Percentiles rank a stretch among this genome's conserved stretches.
Conservation (phyloP, 306 rosid genomes). For the Inga laurina region DNA sequence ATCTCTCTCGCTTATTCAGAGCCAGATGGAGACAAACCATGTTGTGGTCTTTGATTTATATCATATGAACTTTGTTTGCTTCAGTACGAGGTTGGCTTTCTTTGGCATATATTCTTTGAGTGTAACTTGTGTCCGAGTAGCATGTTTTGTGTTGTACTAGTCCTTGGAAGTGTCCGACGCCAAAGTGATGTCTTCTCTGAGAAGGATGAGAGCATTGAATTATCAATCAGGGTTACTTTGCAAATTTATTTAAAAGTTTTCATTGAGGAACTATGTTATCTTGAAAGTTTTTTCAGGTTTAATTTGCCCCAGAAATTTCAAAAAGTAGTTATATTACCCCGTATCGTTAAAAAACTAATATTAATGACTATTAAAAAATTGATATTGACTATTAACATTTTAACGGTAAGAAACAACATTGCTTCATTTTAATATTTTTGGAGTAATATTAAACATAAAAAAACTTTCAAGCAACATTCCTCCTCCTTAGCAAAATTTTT, state of each 20-base stretch:
- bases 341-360: no score
- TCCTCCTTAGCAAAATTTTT: no score
- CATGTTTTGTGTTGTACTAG: constrained; percentile 32
- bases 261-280: accelerated
- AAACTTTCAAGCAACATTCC: no score
- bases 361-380: no score
- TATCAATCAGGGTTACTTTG: neutral
- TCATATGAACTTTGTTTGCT: constrained; percentile 34
- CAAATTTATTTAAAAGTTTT: no score
- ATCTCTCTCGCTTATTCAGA: constrained; percentile 1
- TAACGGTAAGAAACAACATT: no score
- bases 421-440: no score
- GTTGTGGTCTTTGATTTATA: constrained; percentile 12
- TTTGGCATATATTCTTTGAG: constrained; percentile 86
- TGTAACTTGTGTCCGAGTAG: constrained; percentile 39
- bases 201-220: constrained; percentile 23
- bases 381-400: no score
- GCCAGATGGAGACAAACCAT: neutral
- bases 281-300: no score
- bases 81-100: constrained; percentile 35
- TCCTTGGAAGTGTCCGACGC: constrained; percentile 44
- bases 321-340: no score
- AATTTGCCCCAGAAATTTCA: no score
- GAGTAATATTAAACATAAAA: no score
- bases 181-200: constrained; percentile 29